Conservation (phyloP, 2,329 filamentous ascomycete genomes). For the Amauroascus niger region DNA sequence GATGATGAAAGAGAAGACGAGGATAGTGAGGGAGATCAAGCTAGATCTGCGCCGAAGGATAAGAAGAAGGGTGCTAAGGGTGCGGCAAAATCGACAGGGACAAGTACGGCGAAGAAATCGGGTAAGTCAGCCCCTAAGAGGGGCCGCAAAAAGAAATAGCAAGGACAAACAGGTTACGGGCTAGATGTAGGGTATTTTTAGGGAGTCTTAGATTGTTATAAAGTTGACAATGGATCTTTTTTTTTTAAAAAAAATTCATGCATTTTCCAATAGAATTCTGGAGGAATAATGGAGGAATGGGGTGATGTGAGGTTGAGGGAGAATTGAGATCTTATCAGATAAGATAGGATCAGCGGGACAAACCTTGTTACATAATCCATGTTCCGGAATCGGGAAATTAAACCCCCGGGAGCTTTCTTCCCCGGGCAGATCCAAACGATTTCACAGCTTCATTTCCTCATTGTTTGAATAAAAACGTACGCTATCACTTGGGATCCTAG, state of each 20-base stretch:
- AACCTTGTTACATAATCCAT: neutral
- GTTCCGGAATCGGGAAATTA: neutral
- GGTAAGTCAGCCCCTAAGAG: slow-evolving; percentile 1
- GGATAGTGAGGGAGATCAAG: neutral
- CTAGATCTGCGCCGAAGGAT: neutral
- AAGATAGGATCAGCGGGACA: neutral
- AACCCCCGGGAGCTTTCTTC: neutral
- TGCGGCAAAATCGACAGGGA: neutral
- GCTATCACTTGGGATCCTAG: neutral
- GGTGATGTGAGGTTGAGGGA: no score
- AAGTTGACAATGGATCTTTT: neutral
- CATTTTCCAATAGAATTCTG: no score
- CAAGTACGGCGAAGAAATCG: neutral
- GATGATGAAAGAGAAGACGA: neutral
- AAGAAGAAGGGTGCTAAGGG: neutral
- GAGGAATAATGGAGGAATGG: no score
- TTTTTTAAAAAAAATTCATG: no score
- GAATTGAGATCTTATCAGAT: neutral
- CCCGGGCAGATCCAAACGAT: neutral
- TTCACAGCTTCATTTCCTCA: neutral
- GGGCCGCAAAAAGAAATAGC: slow-evolving; percentile 3
- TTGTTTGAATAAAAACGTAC: neutral
- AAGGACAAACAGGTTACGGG: no score
- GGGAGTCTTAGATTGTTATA: no score
- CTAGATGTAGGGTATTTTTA: no score